Conservation (phyloP, 345 rosid species). For the Triadica sebifera region DNA sequence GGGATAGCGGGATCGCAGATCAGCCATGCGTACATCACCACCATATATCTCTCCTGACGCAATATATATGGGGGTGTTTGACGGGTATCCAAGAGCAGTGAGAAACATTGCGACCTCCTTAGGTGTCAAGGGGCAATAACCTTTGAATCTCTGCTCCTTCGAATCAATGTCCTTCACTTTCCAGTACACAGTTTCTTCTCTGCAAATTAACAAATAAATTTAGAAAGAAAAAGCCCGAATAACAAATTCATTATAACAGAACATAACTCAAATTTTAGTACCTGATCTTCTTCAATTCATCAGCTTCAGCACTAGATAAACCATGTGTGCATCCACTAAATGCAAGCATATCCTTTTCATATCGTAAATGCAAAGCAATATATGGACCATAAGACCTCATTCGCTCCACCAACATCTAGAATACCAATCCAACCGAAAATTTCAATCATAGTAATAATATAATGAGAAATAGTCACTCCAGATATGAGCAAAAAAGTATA, state of each 20-base stretch:
- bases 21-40: constrained; percentile 68
- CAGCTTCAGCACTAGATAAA: constrained; percentile 68
- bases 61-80: constrained; percentile 78
- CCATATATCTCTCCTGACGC: constrained; percentile 96
- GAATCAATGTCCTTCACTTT: constrained; percentile 84
- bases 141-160: constrained; percentile 71
- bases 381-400: constrained; percentile 81
- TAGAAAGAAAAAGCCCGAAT: neutral
- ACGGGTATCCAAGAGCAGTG: constrained; percentile 69
- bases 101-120: constrained; percentile 80
- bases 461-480: neutral
- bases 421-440: constrained; percentile 9
- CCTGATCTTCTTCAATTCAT: constrained; percentile 78
- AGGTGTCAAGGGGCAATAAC: constrained; percentile 84
- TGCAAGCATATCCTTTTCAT: constrained; percentile 90
- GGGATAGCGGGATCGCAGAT: constrained; percentile 59
- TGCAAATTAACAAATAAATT: constrained; percentile 22
- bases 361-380: constrained; percentile 78
- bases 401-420: constrained; percentile 73
- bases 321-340: constrained; percentile 86
- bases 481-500: neutral
- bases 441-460: constrained; percentile 2
- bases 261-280: constrained; percentile 19
- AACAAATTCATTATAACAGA: neutral
- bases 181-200: constrained; percentile 77